These are phyloP conservation scores for Violaceomyces palustris DNA, from an alignment of 1,284 basidiomycete genomes.

Conservation along the genomic window DNA sequence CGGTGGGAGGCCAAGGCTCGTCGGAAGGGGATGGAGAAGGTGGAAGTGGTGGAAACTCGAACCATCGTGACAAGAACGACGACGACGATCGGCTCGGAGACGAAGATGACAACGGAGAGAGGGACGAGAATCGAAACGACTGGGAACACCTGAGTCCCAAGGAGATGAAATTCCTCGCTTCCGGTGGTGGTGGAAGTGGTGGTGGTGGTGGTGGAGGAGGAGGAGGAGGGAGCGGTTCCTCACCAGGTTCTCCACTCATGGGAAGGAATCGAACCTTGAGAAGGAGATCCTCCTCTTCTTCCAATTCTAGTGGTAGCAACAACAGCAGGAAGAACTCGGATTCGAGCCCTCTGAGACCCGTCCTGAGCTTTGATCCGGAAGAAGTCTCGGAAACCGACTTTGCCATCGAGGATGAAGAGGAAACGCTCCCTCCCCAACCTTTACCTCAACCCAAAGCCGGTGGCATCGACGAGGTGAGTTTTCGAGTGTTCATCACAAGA, in stretches of 20 bases:
- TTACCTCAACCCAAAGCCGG: conserved; percentile 37
- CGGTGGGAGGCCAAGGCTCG: no score
- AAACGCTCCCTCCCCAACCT: conserved; percentile 8
- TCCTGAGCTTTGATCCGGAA: conserved; percentile 43
- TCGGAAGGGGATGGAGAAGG: background rate
- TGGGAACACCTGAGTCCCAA: conserved; percentile 50
- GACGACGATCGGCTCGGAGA: no score
- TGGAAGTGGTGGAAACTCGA: background rate
- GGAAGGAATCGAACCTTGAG: background rate
- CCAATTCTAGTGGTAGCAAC: conserved; percentile 2
- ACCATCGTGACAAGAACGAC: no score
- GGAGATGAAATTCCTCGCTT: conserved; percentile 43
- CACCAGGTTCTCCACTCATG: background rate
- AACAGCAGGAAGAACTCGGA: conserved; percentile 26
- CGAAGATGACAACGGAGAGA: conserved; percentile 2
- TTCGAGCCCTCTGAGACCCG: conserved; percentile 32
- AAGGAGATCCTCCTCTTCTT: background rate
- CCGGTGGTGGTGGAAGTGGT: conserved; percentile 2
- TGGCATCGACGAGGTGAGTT: conserved; percentile 42
- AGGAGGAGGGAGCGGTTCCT: no score
- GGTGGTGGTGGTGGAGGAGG: no score
- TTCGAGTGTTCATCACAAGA: no score
- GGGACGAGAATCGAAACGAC: conserved; percentile 38
- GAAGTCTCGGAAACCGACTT: conserved; percentile 14
- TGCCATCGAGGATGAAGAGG: conserved; percentile 22